These are phyloP conservation scores for Russula brevipes DNA, from an alignment of 768 basidiomycete genomes.

Conservation along the genomic window DNA sequence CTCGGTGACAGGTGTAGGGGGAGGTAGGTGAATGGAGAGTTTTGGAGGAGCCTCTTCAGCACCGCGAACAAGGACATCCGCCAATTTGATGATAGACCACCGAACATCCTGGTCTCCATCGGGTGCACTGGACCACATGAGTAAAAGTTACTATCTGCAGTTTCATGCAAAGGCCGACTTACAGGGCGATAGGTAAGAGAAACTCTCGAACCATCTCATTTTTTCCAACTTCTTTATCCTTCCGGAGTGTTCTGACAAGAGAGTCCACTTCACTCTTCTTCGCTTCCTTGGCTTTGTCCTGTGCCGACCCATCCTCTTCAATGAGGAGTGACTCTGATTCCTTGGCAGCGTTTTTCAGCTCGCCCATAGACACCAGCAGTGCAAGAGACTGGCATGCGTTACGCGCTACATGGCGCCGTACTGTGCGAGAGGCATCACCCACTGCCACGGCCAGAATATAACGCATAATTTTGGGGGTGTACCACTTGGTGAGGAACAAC, in stretches of 20 bases:
- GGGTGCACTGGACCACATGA: slow-evolving; percentile 45
- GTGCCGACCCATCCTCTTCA: slow-evolving; percentile 76
- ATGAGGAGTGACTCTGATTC: slow-evolving; percentile 75
- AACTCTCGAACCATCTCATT: slow-evolving; percentile 74
- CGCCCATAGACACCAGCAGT: slow-evolving; percentile 81
- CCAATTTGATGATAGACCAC: slow-evolving; percentile 86
- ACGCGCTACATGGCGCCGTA: slow-evolving; percentile 84
- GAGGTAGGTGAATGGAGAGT: slow-evolving; percentile 73
- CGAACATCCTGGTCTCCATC: slow-evolving; percentile 85
- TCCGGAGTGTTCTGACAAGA: slow-evolving; percentile 82
- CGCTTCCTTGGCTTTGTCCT: slow-evolving; percentile 59
- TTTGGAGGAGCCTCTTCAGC: slow-evolving; percentile 81
- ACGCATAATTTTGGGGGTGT: slow-evolving; percentile 74
- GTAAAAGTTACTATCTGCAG: neutral
- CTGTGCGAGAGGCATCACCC: slow-evolving; percentile 72
- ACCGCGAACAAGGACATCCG: slow-evolving; percentile 81
- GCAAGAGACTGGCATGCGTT: slow-evolving; percentile 84
- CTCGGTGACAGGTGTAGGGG: slow-evolving; percentile 64
- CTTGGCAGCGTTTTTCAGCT: slow-evolving; percentile 72
- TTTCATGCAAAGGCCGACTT: slow-evolving; percentile 29
- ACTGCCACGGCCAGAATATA: slow-evolving; percentile 86
- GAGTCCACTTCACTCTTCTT: slow-evolving; percentile 80
- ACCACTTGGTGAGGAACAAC: slow-evolving; percentile 85
- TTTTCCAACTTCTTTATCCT: slow-evolving; percentile 81
- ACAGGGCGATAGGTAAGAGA: slow-evolving; percentile 80